Evolutionary conservation across 306 rosid genomes (phyloP).

Genomic region (Phaseolus lunatus): DNA sequence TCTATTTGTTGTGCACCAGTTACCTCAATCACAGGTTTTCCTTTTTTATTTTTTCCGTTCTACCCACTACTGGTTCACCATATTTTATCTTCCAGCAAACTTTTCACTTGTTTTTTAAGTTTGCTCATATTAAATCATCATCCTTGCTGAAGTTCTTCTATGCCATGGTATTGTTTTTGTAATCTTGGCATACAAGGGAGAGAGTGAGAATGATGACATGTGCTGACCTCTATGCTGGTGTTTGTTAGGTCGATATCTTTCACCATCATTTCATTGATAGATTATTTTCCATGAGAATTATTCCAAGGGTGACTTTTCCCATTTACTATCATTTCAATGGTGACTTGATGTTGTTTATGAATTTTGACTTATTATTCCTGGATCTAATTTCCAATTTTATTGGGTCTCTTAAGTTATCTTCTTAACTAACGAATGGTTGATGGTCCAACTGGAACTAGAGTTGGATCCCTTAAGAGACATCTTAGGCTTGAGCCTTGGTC

Average conservation of each 20-base stretch:
- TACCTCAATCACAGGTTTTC: neutral
- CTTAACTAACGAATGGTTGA: too few relatives aligned
- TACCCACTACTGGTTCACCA: neutral
- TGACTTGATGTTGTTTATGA: neutral
- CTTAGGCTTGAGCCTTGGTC: too few relatives aligned
- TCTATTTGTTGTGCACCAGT: constrained; percentile 5
- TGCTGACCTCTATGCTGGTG: too few relatives aligned
- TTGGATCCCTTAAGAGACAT: too few relatives aligned
- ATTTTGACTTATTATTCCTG: neutral
- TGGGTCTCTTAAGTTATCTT: neutral
- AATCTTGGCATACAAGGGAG: neutral
- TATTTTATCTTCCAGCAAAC: neutral
- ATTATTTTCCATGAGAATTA: too few relatives aligned
- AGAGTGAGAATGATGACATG: too few relatives aligned
- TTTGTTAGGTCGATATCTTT: too few relatives aligned
- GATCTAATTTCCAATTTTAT: constrained; percentile 15
- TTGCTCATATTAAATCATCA: neutral
- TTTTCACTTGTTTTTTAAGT: neutral
- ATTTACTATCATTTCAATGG: constrained; percentile 12
- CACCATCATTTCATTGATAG: too few relatives aligned
- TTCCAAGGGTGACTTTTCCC: neutral
- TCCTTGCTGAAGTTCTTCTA: neutral
- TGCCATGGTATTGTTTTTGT: neutral
- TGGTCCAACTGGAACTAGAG: too few relatives aligned
- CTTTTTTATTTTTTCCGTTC: neutral